These are phyloP conservation scores for Pseudocohnilembus persalinus DNA, from an alignment of 169 alveolate genomes.

Conservation along the genomic window DNA sequence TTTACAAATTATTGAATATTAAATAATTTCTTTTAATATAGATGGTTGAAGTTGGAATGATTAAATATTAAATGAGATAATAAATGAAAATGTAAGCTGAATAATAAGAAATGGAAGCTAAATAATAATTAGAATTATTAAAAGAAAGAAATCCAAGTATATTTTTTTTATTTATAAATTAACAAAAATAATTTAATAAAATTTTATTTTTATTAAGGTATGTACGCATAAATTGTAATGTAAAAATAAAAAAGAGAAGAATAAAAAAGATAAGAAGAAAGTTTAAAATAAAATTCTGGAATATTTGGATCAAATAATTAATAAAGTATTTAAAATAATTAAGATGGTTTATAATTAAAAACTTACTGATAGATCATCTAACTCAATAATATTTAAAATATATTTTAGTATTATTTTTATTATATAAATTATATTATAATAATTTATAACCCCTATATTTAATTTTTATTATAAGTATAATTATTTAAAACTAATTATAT, in stretches of 20 bases:
- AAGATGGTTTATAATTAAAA: too few relatives aligned
- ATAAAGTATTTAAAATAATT: too few relatives aligned
- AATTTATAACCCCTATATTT: too few relatives aligned
- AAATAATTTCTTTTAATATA: constrained; percentile 17
- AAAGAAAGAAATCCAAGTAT: constrained; percentile 19
- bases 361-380: too few relatives aligned
- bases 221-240: constrained; percentile 18
- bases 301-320: too few relatives aligned
- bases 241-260: constrained; percentile 10
- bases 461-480: too few relatives aligned
- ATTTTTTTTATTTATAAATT: background rate
- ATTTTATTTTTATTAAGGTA: background rate
- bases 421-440: too few relatives aligned
- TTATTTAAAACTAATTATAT: too few relatives aligned
- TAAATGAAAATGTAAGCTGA: constrained; percentile 44
- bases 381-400: too few relatives aligned
- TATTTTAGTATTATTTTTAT: too few relatives aligned
- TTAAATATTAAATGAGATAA: constrained; percentile 38
- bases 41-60: constrained; percentile 43
- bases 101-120: constrained; percentile 39
- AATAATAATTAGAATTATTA: background rate
- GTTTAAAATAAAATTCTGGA: too few relatives aligned
- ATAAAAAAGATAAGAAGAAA: constrained; percentile 2
- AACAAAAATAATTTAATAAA: background rate
- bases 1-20: constrained; percentile 4